phyloP scores from a whole-genome alignment of 805 yeast species.

The Sugiyamaella lignohabitans region DNA sequence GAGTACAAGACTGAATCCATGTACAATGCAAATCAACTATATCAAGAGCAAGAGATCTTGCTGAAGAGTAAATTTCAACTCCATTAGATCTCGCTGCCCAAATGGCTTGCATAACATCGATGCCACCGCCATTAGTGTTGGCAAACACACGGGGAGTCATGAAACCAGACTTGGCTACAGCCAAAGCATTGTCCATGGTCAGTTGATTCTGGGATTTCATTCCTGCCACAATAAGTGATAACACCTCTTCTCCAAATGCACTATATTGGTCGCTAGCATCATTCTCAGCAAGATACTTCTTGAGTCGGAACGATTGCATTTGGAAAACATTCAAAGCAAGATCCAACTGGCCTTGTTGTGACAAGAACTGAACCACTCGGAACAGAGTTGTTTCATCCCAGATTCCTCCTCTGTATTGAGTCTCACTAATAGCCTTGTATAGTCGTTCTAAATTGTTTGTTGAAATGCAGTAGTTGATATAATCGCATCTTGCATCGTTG shows the following conservation, averaged over 20 bases:
- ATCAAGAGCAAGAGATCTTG: constrained; percentile 10
- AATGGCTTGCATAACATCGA: constrained; percentile 18
- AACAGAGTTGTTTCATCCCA: constrained; percentile 29
- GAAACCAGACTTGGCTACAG: constrained; percentile 15
- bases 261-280: not conserved
- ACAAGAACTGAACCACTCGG: constrained; percentile 16
- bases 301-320: constrained; percentile 21
- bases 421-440: constrained; percentile 27
- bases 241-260: constrained; percentile 9
- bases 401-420: constrained; percentile 22
- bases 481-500: constrained; percentile 24
- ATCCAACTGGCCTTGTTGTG: constrained; percentile 14
- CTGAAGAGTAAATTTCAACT: constrained; percentile 11
- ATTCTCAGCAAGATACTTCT: constrained; percentile 3
- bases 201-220: constrained; percentile 8
- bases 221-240: constrained; percentile 5
- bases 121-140: constrained; percentile 15
- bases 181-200: constrained; percentile 15
- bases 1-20: constrained; percentile 15
- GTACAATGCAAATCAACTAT: constrained; percentile 14
- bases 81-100: constrained; percentile 19
- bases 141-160: constrained; percentile 15
- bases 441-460: constrained; percentile 17
- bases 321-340: constrained; percentile 28
- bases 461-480: constrained; percentile 19